Evolutionary conservation across 2,329 filamentous ascomycete species (phyloP), one percentile per base, ranked within the genome.

Genomic region (Didymella exigua): DNA sequence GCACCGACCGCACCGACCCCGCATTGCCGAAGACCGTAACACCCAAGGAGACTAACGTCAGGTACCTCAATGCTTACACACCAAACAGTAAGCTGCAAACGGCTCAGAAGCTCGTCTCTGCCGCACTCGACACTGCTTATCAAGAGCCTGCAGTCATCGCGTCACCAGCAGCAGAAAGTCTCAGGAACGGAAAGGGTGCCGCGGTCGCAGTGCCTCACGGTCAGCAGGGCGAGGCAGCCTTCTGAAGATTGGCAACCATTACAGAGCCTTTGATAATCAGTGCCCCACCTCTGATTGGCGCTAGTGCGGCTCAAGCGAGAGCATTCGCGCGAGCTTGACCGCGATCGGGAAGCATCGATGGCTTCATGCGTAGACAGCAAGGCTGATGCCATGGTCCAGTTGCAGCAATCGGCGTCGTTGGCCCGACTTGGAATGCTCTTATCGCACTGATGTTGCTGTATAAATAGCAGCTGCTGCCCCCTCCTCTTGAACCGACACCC

Each of bases 61-160:
- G 58, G 61, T 50, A 51, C 48, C 40, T 30, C 54, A 30, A 29
- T 58, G 63, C 60, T 66, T 60, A 66, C 59, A 59, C 45, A 66
- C 30, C 46, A 34, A 34, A 31, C 38, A 30, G 48, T 59, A 55
- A 64, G 53, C 53, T 33, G 29, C 42, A 41, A 21, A 8, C 37
- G 33, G 29, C 42, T 43, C 54, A 49, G 57, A 36, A 30, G n/a
- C 27, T 24, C 27, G 18, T 45, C 33, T 41, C 23, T 50, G 19
- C 56, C 38, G 52, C 34, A 40, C 29, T 46, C 43, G 27, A 53
- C 9, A n/a, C 11, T 29, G 51, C 49, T 57, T 54, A 37, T 33
- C 52, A 37, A 47, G 10, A 33, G 36, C 18, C 7, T 29, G 40
- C 34, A 49, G 44, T 56, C 34, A 29, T 30, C 26, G 34, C 30